A percentile compares a stretch with the other conserved stretches of the same genome.
Conservation (phyloP, 2,329 filamentous ascomycete species). For the Celoporthe dispersa region DNA sequence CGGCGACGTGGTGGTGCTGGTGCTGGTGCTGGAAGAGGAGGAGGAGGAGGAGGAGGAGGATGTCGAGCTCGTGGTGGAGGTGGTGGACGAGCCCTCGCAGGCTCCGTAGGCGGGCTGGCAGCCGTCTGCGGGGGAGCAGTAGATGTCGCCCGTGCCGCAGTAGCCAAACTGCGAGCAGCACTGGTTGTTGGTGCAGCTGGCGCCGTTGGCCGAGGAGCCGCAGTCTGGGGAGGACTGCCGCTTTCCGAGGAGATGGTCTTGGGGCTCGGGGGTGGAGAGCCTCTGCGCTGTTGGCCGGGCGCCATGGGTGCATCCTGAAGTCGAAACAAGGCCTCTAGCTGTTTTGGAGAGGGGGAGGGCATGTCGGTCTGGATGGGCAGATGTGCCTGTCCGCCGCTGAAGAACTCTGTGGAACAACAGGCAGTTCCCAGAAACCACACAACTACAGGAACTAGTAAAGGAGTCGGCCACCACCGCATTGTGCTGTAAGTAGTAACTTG, state of each 20-base stretch:
- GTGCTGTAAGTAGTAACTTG: background rate
- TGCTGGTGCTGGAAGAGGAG: background rate
- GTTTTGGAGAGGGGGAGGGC: background rate
- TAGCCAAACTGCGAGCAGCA: slow-evolving; percentile 24
- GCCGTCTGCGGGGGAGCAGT: slow-evolving; percentile 10
- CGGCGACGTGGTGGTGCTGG: slow-evolving; percentile 3
- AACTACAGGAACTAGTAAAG: background rate
- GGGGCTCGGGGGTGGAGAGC: background rate
- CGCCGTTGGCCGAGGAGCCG: slow-evolving; percentile 20
- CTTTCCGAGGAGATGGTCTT: background rate
- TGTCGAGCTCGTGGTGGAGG: background rate
- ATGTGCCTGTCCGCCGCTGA: no score
- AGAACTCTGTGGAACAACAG: background rate
- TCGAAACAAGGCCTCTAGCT: background rate
- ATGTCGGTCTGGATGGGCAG: background rate
- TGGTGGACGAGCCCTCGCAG: slow-evolving; percentile 9
- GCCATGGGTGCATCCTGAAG: background rate
- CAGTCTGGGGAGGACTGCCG: slow-evolving; percentile 13
- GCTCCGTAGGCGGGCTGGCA: slow-evolving; percentile 9
- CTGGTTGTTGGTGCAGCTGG: slow-evolving; percentile 18
- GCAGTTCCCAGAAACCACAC: background rate
- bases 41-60: background rate
- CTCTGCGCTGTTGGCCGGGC: background rate
- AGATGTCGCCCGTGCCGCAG: slow-evolving; percentile 14
- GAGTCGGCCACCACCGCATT: background rate